phyloP scores from a whole-genome alignment of 306 rosid genomes.

The Rubus parviflorus region DNA sequence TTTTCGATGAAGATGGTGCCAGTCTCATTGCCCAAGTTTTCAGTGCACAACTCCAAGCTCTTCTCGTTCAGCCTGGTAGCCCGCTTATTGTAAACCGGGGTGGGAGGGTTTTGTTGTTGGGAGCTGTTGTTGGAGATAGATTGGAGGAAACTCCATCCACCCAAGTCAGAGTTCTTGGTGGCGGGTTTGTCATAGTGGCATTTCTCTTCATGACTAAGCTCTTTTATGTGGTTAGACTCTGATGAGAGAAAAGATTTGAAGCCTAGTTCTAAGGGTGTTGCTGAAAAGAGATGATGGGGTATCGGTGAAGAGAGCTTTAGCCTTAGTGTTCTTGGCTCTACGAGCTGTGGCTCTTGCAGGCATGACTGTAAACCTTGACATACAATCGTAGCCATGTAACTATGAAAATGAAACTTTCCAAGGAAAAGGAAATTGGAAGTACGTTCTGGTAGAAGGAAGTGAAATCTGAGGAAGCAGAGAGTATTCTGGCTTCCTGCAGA shows the following conservation, averaged over 20 bases:
- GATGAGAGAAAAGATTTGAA: slow-evolving; percentile 35
- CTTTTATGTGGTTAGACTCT: slow-evolving; percentile 35
- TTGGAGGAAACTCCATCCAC: slow-evolving; percentile 65
- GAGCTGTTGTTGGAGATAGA: slow-evolving; percentile 36
- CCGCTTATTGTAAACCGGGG: slow-evolving; percentile 46
- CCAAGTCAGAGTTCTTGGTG: slow-evolving; percentile 20
- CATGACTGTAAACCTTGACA: slow-evolving; percentile 54
- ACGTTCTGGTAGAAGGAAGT: slow-evolving; percentile 15
- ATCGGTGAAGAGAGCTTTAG: slow-evolving; percentile 48
- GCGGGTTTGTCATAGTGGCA: slow-evolving; percentile 12
- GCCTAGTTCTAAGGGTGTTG: slow-evolving; percentile 43
- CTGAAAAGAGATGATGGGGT: slow-evolving; percentile 26
- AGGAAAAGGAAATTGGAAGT: neutral
- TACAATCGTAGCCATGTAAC: slow-evolving; percentile 71
- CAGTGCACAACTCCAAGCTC: slow-evolving; percentile 81
- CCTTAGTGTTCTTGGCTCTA: slow-evolving; percentile 62
- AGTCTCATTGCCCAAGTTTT: slow-evolving; percentile 80
- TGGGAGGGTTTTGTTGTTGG: slow-evolving; percentile 38
- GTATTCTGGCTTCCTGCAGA: neutral
- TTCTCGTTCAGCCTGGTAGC: slow-evolving; percentile 42
- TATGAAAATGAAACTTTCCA: neutral
- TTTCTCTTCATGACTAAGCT: slow-evolving; percentile 20
- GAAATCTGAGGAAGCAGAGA: slow-evolving; percentile 21
- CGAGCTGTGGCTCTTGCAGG: slow-evolving; percentile 50
- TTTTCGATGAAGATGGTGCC: slow-evolving; percentile 61